These are phyloP conservation scores for Ambrosiella beaveri DNA, from an alignment of 2,329 filamentous ascomycete genomes.

Conservation along the genomic window DNA sequence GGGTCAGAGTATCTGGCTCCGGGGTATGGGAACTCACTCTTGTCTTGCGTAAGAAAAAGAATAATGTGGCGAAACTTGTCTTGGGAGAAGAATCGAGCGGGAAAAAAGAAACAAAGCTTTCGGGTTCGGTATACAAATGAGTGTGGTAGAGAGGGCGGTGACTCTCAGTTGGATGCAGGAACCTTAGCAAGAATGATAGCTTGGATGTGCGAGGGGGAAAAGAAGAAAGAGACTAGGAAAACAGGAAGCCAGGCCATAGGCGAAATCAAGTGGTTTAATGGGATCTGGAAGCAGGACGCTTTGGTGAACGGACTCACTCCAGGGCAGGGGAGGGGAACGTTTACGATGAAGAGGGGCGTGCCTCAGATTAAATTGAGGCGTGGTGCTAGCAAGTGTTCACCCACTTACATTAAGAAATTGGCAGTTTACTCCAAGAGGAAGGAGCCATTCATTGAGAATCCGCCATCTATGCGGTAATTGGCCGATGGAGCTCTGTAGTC, in stretches of 20 bases:
- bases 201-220: conserved; percentile 6
- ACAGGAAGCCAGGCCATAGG: conserved; percentile 2
- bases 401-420: not conserved
- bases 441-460: not conserved
- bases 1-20: not conserved
- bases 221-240: conserved; percentile 2
- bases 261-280: conserved; percentile 10
- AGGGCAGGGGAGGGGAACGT: conserved; percentile 1
- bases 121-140: conserved; percentile 6
- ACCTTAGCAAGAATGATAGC: conserved; percentile 8
- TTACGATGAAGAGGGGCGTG: not conserved
- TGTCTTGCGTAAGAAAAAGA: conserved; percentile 2
- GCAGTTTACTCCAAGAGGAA: not conserved
- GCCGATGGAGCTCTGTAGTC: conserved; percentile 1
- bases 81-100: not conserved
- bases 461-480: not conserved
- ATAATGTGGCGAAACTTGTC: not conserved
- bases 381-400: not conserved
- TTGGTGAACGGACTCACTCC: conserved; percentile 1
- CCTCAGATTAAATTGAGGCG: not conserved
- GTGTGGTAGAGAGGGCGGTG: conserved; percentile 12
- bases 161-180: conserved; percentile 12
- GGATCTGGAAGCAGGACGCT: conserved; percentile 9
- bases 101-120: not conserved
- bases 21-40: conserved; percentile 1